Evolutionary conservation across 164 flowering plant genomes (phyloP), one percentile per base, ranked within the genome.

Genomic region (Dillenia suffruticosa): DNA sequence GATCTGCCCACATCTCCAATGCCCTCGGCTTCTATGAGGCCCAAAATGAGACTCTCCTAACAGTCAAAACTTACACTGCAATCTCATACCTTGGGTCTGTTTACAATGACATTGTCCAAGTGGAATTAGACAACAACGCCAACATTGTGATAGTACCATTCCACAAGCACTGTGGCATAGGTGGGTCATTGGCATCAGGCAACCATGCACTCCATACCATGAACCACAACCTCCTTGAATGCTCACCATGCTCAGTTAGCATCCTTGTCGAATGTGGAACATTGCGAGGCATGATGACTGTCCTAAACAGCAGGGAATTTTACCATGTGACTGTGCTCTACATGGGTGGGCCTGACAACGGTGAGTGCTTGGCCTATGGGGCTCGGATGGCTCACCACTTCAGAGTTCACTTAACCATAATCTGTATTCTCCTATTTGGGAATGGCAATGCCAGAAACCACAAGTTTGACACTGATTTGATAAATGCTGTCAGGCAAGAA

Each of bases 61-160:
- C 60, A 0, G 58, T 83, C 10, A 64, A 74, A 7, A 32, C 73
- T 4, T 81, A 74, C 77, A 76, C 80, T 10, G 61, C 76, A 48
- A 62, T 84, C 50, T 69, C 85, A 0, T 76, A 64, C 40, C 68
- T 44, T n/a, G 63, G 24, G 1, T 65, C 73, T 2, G 79, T 80
- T 81, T 82, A 84, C 57, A 72, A 76, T 8, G 90, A 85, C 44
- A 63, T 87, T 6, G 76, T 79, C 56, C 53, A 60, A 12, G 15
- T 84, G 1, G 88, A 83, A 0, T 1, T 63, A 0, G 83, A 84
- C 16, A 65, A 70, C 55, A 56, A 55, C 14, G 74, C 73, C 12
- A 63, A 45, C 44, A 43, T 84, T 0, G 59, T 84, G 4, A 74
- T 87, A 16, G 9, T 87, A n/a, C 90, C 94, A 1, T 85, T 80